These are phyloP conservation scores for Cardamine resedifolia DNA, from an alignment of 345 rosid species.

Conservation along the genomic window DNA sequence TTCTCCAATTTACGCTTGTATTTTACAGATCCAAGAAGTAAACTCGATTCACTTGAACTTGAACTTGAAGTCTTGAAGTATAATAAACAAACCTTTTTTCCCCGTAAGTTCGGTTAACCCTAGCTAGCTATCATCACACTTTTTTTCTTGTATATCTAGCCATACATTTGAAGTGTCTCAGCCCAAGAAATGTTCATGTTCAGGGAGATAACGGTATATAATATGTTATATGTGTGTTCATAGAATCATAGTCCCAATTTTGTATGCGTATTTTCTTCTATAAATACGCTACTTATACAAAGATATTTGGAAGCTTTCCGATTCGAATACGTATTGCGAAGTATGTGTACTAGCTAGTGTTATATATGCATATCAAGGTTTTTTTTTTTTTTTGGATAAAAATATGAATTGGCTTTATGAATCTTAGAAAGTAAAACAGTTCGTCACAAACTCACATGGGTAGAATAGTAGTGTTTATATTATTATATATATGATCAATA, in stretches of 20 bases:
- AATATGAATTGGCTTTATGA: too few relatives aligned
- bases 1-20: too few relatives aligned
- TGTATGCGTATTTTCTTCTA: neutral
- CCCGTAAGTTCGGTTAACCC: neutral
- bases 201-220: neutral
- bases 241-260: neutral
- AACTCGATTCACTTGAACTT: neutral
- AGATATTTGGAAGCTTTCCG: neutral
- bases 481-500: neutral
- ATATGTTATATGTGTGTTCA: neutral
- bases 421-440: constrained; percentile 6
- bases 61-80: neutral
- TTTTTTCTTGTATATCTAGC: neutral
- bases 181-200: neutral
- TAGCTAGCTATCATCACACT: neutral
- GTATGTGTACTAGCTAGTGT: neutral
- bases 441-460: constrained; percentile 23
- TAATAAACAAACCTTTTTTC: neutral
- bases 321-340: neutral
- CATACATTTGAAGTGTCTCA: neutral
- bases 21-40: neutral
- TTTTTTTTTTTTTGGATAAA: too few relatives aligned
- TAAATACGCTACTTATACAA: neutral
- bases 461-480: neutral
- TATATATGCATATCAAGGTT: neutral